Evolutionary conservation across 352 stramenopile genomes (phyloP), one percentile per base, ranked within the genome.

Genomic region (Phytophthora pisi): DNA sequence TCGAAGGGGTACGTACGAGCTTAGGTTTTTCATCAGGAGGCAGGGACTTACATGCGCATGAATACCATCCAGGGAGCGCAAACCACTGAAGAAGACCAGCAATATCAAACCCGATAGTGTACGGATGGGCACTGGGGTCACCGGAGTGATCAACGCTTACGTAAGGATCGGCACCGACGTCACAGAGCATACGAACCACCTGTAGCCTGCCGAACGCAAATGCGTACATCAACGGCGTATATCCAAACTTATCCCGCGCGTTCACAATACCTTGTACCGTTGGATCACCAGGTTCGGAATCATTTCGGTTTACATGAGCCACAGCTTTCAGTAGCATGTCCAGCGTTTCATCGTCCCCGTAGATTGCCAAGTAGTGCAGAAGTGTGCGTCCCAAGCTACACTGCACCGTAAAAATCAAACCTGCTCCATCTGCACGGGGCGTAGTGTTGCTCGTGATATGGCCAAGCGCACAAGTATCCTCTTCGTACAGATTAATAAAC

Each of bases 11-110:
- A 4, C 8, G 24, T 4, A 77, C 74, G 8, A 88, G n/a, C n/a
- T 51, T 49, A 16, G 49, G 6, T 38, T 86, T 88, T 34, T 81
- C 58, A 26, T 52, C 38, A 5, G 20, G 20, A 6, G 65, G 62
- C 9, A 81, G 61, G 9, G 52, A 28, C 8, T 58, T 77, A 8
- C 64, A 67, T 18, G 66, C 67, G 51, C 73, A 84, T 0, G 78
- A 70, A 36, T 85, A 81, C 85, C 82, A 91, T 4, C 85, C 85
- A 18, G 85, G 85, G 9, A 90, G 65, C 4, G 75, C 79, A 46
- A 88, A 88, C 74, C 74, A 88, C 23, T 82, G 55, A 24, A 84
- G 51, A 0, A 93, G 58, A 9, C 64, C 71, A 18, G 63, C 61
- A n/a, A 91, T 80, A 13, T 64, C 77, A 57, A 89, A 91, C 4